Base-by-base conservation (phyloP, 306 rosid genomes). In the Ammopiptanthus mongolicus region DNA sequence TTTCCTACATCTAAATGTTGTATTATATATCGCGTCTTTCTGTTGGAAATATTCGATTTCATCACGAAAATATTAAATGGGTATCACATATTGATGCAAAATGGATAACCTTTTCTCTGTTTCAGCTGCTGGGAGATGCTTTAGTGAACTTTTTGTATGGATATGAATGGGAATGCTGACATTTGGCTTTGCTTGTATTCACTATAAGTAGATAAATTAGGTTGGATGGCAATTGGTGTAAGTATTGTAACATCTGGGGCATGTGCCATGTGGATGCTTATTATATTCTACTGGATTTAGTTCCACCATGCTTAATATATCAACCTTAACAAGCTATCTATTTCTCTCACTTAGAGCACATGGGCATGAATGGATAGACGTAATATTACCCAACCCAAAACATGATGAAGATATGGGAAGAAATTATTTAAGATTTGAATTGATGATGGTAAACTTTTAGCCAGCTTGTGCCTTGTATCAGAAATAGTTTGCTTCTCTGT, bases 151-250 rank as follows among this genome's bases (percentile, higher is more conserved):
- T 65, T 71, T 46, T 25, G 61, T 66, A 5, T 65, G 44, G 52
- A 39, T 41, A 52, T 41, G 8, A 52, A 18, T 69, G 42, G 29
- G 47, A 28, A 59, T 39, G 28, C 9, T 11, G 1, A 3, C 28
- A 28, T 66, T 75, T 75, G 69, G 5, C 73, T 37, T 60, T 37
- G 44, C 44, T 62, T 75, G 39, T 59, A 29, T n/a, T 21, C 51
- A 57, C 47, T 48, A 21, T 51, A 50, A 23, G 21, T 19, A 9
- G 21, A 17, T 51, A 23, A 71, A 57, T 65, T 34, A 36, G 41
- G 62, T 65, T 5, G 25, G 21, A 28, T 78, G 50, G 39, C 19
- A 13, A 28, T 47, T 58, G 42, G 74, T 11, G 42, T 10, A 71
- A 75, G 46, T 53, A n/a, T 44, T 3, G 28, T 73, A 14, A 61